Conservation (phyloP, 2,329 filamentous ascomycete genomes). For the Stemphylium lycopersici region DNA sequence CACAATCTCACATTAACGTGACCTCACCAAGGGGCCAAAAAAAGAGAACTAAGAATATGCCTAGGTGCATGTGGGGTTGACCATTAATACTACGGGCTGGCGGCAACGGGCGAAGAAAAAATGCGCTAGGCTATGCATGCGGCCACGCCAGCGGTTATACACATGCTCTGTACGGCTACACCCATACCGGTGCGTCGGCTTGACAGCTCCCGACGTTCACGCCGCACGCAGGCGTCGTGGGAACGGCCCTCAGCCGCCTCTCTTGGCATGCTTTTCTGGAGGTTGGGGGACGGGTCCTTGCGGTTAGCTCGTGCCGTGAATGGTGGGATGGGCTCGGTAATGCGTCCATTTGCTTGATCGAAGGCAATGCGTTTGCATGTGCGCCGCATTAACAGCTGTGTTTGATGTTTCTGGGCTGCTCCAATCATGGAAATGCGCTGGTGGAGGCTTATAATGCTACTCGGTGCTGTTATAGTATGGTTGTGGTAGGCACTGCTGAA, state of each 20-base stretch:
- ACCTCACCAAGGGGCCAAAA: conserved; percentile 31
- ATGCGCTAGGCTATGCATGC: conserved; percentile 24
- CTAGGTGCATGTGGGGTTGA: conserved; percentile 21
- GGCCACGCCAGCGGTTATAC: conserved; percentile 38
- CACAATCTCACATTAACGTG: conserved; percentile 28
- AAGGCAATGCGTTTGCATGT: conserved; percentile 29
- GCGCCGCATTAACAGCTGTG: conserved; percentile 27
- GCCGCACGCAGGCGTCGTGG: conserved; percentile 29
- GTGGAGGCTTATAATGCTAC: conserved; percentile 20
- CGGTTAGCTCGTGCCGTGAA: conserved; percentile 32
- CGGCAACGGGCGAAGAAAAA: conserved; percentile 19
- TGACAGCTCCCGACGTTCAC: conserved; percentile 28
- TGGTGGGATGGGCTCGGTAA: conserved; percentile 29
- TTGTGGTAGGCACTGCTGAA: conserved; percentile 18
- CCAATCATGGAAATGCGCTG: conserved; percentile 19
- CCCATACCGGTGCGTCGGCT: conserved; percentile 25
- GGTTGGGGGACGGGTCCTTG: conserved; percentile 25
- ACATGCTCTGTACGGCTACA: conserved; percentile 31
- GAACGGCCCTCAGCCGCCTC: conserved; percentile 34
- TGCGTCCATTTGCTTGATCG: conserved; percentile 29
- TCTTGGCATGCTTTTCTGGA: conserved; percentile 33
- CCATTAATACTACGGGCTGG: conserved; percentile 25
- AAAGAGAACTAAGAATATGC: conserved; percentile 31
- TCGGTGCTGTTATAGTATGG: conserved; percentile 24
- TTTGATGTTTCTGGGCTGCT: conserved; percentile 30